These are phyloP conservation scores for Mycena floridula DNA, from an alignment of 768 basidiomycete species.

Conservation along the genomic window DNA sequence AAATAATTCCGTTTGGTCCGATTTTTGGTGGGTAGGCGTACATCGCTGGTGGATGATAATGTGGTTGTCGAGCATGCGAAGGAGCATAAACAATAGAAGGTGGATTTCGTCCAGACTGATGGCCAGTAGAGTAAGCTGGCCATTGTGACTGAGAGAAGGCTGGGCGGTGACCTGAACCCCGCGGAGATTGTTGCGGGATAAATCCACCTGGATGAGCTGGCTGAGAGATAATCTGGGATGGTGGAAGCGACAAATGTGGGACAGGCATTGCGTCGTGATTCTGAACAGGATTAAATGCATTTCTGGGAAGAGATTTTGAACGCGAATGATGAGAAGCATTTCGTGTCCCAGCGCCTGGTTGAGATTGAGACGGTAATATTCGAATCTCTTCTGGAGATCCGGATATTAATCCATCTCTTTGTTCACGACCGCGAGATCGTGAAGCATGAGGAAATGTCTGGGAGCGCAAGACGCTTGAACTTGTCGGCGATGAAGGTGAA, in stretches of 20 bases:
- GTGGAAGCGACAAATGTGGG: slow-evolving; percentile 16
- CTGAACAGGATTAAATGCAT: slow-evolving; percentile 25
- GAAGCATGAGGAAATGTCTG: slow-evolving; percentile 22
- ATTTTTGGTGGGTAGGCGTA: slow-evolving; percentile 47
- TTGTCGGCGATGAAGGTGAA: slow-evolving; percentile 9
- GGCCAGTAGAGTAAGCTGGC: slow-evolving; percentile 30
- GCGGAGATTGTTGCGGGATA: slow-evolving; percentile 25
- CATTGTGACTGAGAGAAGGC: slow-evolving; percentile 20
- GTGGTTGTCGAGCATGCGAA: slow-evolving; percentile 37
- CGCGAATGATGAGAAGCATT: slow-evolving; percentile 29
- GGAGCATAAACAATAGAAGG: slow-evolving; percentile 62
- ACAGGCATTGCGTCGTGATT: slow-evolving; percentile 15
- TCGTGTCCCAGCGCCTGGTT: slow-evolving; percentile 18
- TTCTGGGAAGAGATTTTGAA: slow-evolving; percentile 42
- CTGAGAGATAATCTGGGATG: slow-evolving; percentile 24
- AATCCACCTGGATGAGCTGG: slow-evolving; percentile 16
- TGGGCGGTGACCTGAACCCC: slow-evolving; percentile 25
- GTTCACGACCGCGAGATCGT: slow-evolving; percentile 14
- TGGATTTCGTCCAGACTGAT: slow-evolving; percentile 30
- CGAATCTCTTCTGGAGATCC: slow-evolving; percentile 55
- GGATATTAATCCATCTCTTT: slow-evolving; percentile 18
- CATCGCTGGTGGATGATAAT: slow-evolving; percentile 56
- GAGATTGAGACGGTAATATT: slow-evolving; percentile 47
- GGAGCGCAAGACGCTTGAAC: slow-evolving; percentile 20
- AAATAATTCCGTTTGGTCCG: slow-evolving; percentile 56